Conservation (phyloP, 108 stramenopile genomes). For the Bacterosira constricta region DNA sequence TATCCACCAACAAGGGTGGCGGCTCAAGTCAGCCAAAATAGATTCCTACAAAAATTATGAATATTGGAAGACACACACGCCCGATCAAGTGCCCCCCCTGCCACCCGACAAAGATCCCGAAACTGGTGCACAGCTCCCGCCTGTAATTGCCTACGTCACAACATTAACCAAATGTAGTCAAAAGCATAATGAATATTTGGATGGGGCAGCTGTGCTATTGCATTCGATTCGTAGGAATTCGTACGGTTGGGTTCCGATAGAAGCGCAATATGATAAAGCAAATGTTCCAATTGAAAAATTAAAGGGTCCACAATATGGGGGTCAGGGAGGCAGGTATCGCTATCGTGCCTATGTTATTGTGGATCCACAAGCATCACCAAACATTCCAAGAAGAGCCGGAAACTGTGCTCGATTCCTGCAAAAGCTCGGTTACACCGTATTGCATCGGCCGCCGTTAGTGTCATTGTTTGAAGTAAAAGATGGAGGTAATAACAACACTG, state of each 20-base stretch:
- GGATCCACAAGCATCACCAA: slow-evolving; percentile 34
- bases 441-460: slow-evolving; percentile 45
- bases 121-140: slow-evolving; percentile 20
- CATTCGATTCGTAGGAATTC: slow-evolving; percentile 49
- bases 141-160: slow-evolving; percentile 35
- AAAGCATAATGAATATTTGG: slow-evolving; percentile 5
- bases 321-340: slow-evolving; percentile 41
- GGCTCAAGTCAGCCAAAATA: background rate
- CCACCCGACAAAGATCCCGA: slow-evolving; percentile 17
- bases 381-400: background rate
- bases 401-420: slow-evolving; percentile 37
- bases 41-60: slow-evolving; percentile 2
- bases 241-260: slow-evolving; percentile 32
- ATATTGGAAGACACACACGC: slow-evolving; percentile 32
- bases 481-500: background rate
- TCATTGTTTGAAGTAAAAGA: slow-evolving; percentile 33
- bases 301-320: slow-evolving; percentile 32
- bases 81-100: slow-evolving; percentile 34
- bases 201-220: slow-evolving; percentile 48
- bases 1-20: background rate
- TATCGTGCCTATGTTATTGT: slow-evolving; percentile 41
- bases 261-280: background rate
- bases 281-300: background rate
- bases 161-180: slow-evolving; percentile 36
- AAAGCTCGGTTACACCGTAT: slow-evolving; percentile 40